A percentile compares a stretch with the other conserved stretches of the same genome.
Conservation (phyloP, 768 basidiomycete species). For the Auricularia auricula-judae region DNA sequence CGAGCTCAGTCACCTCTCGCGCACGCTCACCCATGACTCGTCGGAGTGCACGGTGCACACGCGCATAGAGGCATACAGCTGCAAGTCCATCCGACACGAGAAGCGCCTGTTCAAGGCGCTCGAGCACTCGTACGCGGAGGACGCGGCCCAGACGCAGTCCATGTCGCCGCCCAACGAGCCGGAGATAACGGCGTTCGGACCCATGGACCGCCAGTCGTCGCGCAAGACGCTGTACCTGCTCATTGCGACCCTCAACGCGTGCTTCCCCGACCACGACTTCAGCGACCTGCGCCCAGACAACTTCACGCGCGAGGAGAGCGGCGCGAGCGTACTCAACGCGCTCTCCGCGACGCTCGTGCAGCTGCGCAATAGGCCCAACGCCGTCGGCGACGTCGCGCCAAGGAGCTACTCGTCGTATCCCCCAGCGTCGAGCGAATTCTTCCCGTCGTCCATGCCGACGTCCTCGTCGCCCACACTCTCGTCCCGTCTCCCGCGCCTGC, state of each 20-base stretch:
- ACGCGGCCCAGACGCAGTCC: conserved; percentile 42
- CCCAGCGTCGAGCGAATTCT: conserved; percentile 44
- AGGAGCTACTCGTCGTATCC: conserved; percentile 84
- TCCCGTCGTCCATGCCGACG: conserved; percentile 11
- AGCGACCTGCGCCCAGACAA: conserved; percentile 82
- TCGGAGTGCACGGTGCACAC: conserved; percentile 84
- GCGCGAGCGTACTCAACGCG: conserved; percentile 69
- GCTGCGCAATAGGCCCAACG: conserved; percentile 34
- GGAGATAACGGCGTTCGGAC: conserved; percentile 82
- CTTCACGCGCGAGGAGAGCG: conserved; percentile 67
- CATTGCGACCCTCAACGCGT: conserved; percentile 92
- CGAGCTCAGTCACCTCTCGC: conserved; percentile 64
- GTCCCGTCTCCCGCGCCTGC: conserved; percentile 36
- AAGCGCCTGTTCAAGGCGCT: conserved; percentile 91
- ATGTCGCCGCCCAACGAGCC: conserved; percentile 66
- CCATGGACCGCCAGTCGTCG: conserved; percentile 72
- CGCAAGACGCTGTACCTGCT: conserved; percentile 92
- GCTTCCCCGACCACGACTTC: conserved; percentile 97
- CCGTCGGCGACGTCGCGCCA: conserved; percentile 53
- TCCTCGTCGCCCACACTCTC: conserved; percentile 1
- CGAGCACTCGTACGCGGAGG: conserved; percentile 78
- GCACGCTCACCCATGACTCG: conserved; percentile 74
- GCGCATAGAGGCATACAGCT: conserved; percentile 92
- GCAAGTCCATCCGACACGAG: conserved; percentile 95
- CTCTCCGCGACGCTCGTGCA: conserved; percentile 75